Conservation (phyloP, 176 grass and related monocot species). For the Cenchrus purpureus region DNA sequence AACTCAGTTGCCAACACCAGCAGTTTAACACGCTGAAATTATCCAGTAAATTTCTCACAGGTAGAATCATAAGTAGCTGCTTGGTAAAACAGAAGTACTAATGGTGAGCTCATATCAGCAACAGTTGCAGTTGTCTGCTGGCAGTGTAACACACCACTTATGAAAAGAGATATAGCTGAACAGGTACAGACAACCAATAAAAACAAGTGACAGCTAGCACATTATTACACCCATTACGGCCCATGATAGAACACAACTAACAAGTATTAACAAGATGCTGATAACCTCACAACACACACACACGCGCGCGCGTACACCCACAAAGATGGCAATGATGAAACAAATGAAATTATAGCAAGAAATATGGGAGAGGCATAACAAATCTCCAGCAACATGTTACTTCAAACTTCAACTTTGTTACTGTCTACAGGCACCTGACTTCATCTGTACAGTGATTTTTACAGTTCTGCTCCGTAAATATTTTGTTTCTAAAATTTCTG, state of each 20-base stretch:
- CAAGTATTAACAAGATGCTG: neutral
- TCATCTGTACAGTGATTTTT: neutral
- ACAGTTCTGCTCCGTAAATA: neutral
- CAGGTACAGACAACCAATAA: neutral
- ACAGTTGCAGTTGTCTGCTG: conserved; percentile 15
- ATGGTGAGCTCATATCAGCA: conserved; percentile 18
- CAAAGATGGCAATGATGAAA: neutral
- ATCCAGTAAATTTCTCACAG: neutral
- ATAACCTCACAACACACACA: neutral
- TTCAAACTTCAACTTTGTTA: neutral
- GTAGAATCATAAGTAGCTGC: conserved; percentile 17
- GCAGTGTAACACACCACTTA: conserved; percentile 1
- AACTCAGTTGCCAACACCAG: neutral
- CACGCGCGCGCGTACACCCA: neutral
- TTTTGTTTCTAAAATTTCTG: neutral
- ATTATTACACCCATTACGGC: conserved; percentile 2
- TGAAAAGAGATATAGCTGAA: conserved; percentile 24
- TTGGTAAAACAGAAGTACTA: neutral
- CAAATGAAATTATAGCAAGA: neutral
- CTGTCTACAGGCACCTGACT: neutral
- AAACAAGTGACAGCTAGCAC: neutral
- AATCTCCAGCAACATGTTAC: conserved; percentile 1
- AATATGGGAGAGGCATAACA: neutral
- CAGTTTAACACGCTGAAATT: neutral
- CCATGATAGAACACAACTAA: neutral